Percentiles rank a stretch among this genome's conserved stretches.
phyloP scores from a whole-genome alignment of 1,139 yeast genomes.

The Candida neerlandica region DNA sequence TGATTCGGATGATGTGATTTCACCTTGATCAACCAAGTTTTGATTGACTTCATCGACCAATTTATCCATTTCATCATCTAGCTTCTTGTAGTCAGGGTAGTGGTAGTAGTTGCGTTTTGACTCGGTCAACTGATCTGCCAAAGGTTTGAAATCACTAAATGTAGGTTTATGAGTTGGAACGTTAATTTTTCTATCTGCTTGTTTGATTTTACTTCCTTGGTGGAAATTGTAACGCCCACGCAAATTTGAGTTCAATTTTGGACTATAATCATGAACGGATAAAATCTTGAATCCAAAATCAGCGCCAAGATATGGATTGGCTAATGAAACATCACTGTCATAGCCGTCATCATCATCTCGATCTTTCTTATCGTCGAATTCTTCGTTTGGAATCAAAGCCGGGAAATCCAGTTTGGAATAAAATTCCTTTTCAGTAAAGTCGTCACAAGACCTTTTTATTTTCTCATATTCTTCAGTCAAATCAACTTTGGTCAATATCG shows the following conservation, averaged over 20 bases:
- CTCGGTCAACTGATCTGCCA: conserved; percentile 33
- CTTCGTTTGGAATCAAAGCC: conserved; percentile 9
- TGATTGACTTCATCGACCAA: conserved; percentile 19
- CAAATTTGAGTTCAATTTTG: conserved; percentile 12
- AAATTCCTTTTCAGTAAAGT: conserved; percentile 20
- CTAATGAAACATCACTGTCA: conserved; percentile 52
- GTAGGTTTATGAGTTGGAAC: conserved; percentile 38
- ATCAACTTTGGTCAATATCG: conserved; percentile 28
- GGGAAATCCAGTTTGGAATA: conserved; percentile 43
- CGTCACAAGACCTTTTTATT: conserved; percentile 16
- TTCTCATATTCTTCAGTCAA: conserved; percentile 27
- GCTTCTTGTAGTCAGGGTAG: conserved; percentile 24
- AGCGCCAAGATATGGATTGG: conserved; percentile 53
- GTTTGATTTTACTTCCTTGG: conserved; percentile 7
- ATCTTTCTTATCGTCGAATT: conserved; percentile 4
- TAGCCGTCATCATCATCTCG: conserved; percentile 31
- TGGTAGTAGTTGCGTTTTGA: conserved; percentile 35
- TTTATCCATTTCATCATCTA: conserved; percentile 23
- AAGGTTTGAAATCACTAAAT: conserved; percentile 27
- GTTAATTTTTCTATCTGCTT: conserved; percentile 18
- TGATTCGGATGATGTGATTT: conserved; percentile 5
- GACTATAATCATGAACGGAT: conserved; percentile 21
- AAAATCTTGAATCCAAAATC: conserved; percentile 56
- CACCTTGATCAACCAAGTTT: conserved; percentile 9
- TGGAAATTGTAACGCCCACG: conserved; percentile 12